A percentile compares a stretch with the other conserved stretches of the same genome.
Conservation (phyloP, 108 stramenopile genomes). For the Nitzschia sp. region DNA sequence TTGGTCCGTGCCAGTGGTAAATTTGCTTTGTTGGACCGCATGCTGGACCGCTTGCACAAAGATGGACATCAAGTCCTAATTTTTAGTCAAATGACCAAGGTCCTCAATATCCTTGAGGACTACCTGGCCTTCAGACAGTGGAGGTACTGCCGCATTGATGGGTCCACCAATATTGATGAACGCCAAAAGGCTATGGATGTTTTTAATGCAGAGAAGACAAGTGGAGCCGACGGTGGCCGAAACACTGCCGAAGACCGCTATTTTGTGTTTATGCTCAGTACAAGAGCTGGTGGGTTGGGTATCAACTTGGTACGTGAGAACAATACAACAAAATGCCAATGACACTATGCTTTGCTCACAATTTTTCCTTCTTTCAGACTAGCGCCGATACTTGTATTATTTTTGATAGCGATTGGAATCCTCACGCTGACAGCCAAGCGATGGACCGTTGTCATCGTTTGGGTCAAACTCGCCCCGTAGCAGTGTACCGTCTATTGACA, state of each 20-base stretch:
- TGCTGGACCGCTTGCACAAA: constrained; percentile 83
- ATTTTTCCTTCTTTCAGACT: constrained; percentile 14
- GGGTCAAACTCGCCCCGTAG: constrained; percentile 90
- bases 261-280: constrained; percentile 94
- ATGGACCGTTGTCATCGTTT: constrained; percentile 85
- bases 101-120: constrained; percentile 96
- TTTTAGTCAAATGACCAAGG: constrained; percentile 96
- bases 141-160: constrained; percentile 95
- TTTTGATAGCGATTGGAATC: constrained; percentile 99
- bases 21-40: constrained; percentile 94
- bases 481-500: constrained; percentile 95
- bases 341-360: not conserved
- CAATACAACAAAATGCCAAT: not conserved
- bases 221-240: constrained; percentile 53
- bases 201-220: constrained; percentile 88
- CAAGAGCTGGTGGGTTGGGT: constrained; percentile 95
- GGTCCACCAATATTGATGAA: constrained; percentile 92
- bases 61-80: constrained; percentile 98
- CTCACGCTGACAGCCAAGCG: constrained; percentile 81
- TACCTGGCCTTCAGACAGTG: constrained; percentile 78
- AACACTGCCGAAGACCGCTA: constrained; percentile 73
- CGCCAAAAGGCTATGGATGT: constrained; percentile 93
- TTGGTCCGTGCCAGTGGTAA: constrained; percentile 93
- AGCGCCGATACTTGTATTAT: constrained; percentile 97
- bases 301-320: constrained; percentile 76